A percentile compares a stretch with the other conserved stretches of the same genome.
These are phyloP conservation scores for Fraxinus ornus DNA, from an alignment of 305 asterid species.

Conservation along the genomic window DNA sequence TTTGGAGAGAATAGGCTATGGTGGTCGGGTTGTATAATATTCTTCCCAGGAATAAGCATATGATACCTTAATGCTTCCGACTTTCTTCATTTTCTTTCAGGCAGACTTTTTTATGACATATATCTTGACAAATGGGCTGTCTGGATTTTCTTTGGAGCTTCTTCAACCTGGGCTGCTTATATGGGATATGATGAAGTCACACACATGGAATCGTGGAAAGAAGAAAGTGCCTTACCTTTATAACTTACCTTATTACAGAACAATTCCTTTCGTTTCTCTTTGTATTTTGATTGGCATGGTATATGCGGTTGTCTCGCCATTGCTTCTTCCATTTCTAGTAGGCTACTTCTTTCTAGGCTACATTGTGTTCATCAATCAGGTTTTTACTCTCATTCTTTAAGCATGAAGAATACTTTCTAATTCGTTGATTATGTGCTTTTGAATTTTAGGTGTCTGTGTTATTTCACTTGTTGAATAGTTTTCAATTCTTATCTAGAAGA, in stretches of 20 bases:
- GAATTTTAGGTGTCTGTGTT: not conserved
- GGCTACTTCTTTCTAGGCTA: slow-evolving; percentile 88
- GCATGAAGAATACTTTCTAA: not conserved
- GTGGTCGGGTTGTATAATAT: not conserved
- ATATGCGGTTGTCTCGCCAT: slow-evolving; percentile 87
- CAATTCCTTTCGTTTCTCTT: slow-evolving; percentile 70
- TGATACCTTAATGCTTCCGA: slow-evolving; percentile 13
- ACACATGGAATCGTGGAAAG: slow-evolving; percentile 66
- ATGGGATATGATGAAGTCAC: slow-evolving; percentile 72
- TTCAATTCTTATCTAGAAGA: not conserved
- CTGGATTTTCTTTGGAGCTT: slow-evolving; percentile 86
- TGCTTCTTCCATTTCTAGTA: slow-evolving; percentile 80
- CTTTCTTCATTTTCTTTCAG: slow-evolving; percentile 34
- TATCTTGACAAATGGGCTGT: slow-evolving; percentile 80
- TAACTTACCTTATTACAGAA: slow-evolving; percentile 75
- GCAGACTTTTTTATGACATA: slow-evolving; percentile 89
- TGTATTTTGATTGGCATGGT: slow-evolving; percentile 84
- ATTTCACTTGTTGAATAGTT: not conserved
- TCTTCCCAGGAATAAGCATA: not conserved
- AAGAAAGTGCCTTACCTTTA: slow-evolving; percentile 66
- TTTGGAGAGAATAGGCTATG: not conserved
- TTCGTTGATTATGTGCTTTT: not conserved
- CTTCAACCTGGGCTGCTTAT: slow-evolving; percentile 90
- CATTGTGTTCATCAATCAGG: slow-evolving; percentile 86
- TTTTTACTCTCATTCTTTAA: slow-evolving; percentile 31